Evolutionary conservation across 228 moss, liverwort and hornwort genomes (phyloP).

Genomic region (Sphagnum magellanicum): DNA sequence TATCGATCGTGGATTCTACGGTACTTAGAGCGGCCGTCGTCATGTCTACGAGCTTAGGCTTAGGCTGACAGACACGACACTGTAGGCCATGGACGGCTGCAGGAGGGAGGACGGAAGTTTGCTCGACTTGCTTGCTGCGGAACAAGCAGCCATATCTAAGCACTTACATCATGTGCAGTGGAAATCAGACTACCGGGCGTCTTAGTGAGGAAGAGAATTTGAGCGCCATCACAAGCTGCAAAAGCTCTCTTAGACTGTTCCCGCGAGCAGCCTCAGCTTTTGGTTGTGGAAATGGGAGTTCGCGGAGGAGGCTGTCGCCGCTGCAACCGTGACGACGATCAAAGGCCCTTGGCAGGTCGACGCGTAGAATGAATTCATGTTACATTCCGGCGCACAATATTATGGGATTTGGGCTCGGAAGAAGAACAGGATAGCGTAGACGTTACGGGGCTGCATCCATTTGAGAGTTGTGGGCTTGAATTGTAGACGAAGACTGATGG

Average conservation of each 20-base stretch:
- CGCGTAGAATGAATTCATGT: not conserved
- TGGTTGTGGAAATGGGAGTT: not conserved
- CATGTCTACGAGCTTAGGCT: too few relatives aligned
- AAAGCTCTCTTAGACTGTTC: not conserved
- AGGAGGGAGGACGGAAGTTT: conserved; percentile 17
- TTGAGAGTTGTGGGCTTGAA: not conserved
- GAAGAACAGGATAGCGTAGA: not conserved
- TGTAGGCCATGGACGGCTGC: conserved; percentile 24
- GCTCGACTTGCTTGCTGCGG: conserved; percentile 16
- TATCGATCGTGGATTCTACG: too few relatives aligned
- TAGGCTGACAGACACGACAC: not conserved
- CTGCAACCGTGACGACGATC: not conserved
- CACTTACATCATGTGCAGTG: conserved; percentile 7
- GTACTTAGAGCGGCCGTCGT: too few relatives aligned
- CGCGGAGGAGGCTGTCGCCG: not conserved
- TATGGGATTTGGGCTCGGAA: too few relatives aligned
- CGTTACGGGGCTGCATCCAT: not conserved
- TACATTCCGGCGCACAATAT: not conserved
- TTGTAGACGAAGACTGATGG: not conserved
- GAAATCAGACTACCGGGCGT: conserved; percentile 5
- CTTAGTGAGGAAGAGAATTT: not conserved
- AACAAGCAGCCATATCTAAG: conserved; percentile 24
- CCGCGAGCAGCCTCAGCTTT: not conserved
- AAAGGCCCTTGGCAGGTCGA: not conserved
- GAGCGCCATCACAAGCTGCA: not conserved